phyloP scores from a whole-genome alignment of 2,329 filamentous ascomycete genomes.

The Aspergillus amoenus region DNA sequence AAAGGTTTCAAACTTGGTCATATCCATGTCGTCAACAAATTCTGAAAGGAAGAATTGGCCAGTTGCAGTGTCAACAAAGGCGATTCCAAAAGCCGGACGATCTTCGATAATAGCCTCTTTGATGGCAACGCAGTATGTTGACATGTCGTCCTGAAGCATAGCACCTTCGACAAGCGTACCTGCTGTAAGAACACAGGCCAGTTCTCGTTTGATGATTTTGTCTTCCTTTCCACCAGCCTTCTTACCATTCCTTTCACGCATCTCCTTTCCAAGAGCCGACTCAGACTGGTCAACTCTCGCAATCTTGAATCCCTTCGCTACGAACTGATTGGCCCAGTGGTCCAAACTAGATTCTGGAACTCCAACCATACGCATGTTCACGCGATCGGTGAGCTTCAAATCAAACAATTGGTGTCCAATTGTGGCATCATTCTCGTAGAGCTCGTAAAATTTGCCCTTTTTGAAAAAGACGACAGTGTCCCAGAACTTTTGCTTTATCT shows the following conservation, averaged over 20 bases:
- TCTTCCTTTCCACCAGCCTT: conserved; percentile 67
- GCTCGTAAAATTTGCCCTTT: conserved; percentile 98
- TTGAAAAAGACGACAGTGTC: conserved; percentile 99
- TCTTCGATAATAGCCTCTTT: conserved; percentile 74
- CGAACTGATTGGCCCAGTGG: conserved; percentile 97
- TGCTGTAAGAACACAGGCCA: conserved; percentile 85
- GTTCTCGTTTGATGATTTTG: conserved; percentile 88
- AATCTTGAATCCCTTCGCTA: conserved; percentile 97
- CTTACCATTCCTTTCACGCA: conserved; percentile 79
- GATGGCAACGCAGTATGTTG: conserved; percentile 92
- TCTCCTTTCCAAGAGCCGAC: conserved; percentile 92
- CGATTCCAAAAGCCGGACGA: conserved; percentile 81
- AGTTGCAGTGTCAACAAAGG: conserved; percentile 93
- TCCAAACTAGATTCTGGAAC: conserved; percentile 95
- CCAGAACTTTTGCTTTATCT: conserved; percentile 97
- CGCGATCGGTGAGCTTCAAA: conserved; percentile 92
- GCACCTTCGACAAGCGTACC: conserved; percentile 92
- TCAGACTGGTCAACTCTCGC: conserved; percentile 96
- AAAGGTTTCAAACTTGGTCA: conserved; percentile 97
- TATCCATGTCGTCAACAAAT: conserved; percentile 85
- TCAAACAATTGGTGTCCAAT: conserved; percentile 96
- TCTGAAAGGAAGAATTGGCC: conserved; percentile 93
- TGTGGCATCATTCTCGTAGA: conserved; percentile 97
- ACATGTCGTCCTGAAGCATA: conserved; percentile 98
- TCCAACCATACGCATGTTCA: conserved; percentile 99